These are phyloP conservation scores for Myriosclerotinia curreyana DNA, from an alignment of 2,329 filamentous ascomycete genomes.

Conservation along the genomic window DNA sequence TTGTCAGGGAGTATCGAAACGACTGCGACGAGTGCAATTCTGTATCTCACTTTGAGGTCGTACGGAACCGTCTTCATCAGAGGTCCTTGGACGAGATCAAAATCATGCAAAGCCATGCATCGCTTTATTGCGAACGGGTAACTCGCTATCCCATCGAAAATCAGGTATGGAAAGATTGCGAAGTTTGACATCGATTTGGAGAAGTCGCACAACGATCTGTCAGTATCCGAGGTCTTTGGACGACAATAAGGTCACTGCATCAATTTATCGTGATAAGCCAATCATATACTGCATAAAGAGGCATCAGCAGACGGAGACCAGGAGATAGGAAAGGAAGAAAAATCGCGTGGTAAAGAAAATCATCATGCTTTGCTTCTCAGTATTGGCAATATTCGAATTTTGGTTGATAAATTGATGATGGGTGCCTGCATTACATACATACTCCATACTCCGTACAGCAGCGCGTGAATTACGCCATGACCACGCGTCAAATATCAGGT, in stretches of 20 bases:
- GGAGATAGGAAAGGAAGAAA: too few species aligned
- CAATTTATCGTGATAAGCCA: not conserved
- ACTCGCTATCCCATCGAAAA: not conserved
- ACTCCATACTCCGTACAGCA: not conserved
- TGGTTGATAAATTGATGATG: not conserved
- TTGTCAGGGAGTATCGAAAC: not conserved
- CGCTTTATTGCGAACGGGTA: not conserved
- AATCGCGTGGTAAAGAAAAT: not conserved
- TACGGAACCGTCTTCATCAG: not conserved
- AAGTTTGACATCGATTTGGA: not conserved
- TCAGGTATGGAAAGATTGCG: not conserved
- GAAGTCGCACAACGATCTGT: not conserved
- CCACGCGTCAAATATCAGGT: slow-evolving; percentile 1
- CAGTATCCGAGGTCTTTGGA: slow-evolving; percentile 5
- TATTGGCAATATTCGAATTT: not conserved
- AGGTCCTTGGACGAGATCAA: not conserved
- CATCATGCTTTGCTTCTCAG: not conserved
- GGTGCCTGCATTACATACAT: too few species aligned
- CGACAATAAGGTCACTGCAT: not conserved
- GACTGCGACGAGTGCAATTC: not conserved
- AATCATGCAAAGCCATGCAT: not conserved
- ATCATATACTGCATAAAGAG: not conserved
- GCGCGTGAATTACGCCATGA: slow-evolving; percentile 3
- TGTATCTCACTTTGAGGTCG: not conserved
- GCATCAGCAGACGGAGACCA: not conserved